Base-by-base conservation (phyloP, 805 yeast genomes). In the Cyberlindnera petersonii region DNA sequence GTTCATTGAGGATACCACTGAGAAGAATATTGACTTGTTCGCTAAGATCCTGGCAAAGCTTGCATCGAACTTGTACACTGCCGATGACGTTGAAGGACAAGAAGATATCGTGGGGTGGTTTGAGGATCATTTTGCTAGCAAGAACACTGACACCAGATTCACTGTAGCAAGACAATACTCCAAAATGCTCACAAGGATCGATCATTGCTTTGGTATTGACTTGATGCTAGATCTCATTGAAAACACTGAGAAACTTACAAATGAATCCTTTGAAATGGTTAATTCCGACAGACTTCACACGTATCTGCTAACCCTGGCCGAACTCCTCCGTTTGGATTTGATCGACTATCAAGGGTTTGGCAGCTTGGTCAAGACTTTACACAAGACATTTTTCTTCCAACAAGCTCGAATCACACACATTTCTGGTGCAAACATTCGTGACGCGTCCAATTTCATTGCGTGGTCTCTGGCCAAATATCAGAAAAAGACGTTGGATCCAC, bases 361-460 rank as follows among this genome's bases (percentile, higher is more conserved):
- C 2, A 26, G 45, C 1, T 37, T 60, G 3, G 27, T 35, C 1
- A 31, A 30, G 1, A 59, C 83, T 5, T 55, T 78, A 3, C 68
- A 68, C 18, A 53, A 47, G 14, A 67, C 78, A 0, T 58, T 82
- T 4, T 77, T 72, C 43, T 72, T 84, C 36, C 82, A 80, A 40
- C 86, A 81, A 45, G 63, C 66, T 21, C 60, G 71, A 32, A 52
- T 77, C 6, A 72, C 78, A 0, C 63, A 66, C 17, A 63, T 77
- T 0, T 56, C 74, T 6, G 95, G 95, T 0, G 61, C 74, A 2
- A 86, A 81, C 48, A 71, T 91, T 2, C 69, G 95, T 41, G 98
- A 89, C 58, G 79, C 96, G 0, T 77, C 91, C 0, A 84, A 94
- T 58, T 89, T 83, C 53, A 75, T 85, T 0, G 61, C 77, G n/a